Evolutionary conservation across 2,329 filamentous ascomycete genomes (phyloP), one percentile per base, ranked within the genome.

Genomic region (Teratosphaeriaceae sp.): DNA sequence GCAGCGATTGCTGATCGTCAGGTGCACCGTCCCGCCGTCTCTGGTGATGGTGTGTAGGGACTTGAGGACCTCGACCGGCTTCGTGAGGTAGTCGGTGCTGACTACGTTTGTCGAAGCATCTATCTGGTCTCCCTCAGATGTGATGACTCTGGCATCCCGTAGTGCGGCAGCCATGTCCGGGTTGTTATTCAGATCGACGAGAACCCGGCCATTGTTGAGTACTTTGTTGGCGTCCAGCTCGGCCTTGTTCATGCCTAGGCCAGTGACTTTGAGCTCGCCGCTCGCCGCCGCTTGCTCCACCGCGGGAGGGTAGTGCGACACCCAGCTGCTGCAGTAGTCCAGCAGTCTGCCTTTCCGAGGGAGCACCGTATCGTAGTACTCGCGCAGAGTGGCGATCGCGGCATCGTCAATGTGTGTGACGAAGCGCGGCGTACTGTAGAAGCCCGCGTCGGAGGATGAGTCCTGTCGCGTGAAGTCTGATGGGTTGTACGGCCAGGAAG

Each of bases 371-470:
- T 57, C 56, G 53, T 76, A 76, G 57, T 77, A 76, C 2, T 55
- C 47, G 19, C 63, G 59, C 2, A 77, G 53, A 0, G 63, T 58
- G 3, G 55, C 53, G 39, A 75, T 73, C 0, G 72, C 71, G 4
- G 65, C 60, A 31, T 73, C 69, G 49, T 76, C 73, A 50, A 76
- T 76, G 45, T 76, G 74, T 9, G 73, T 73, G 1, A 76, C 72
- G 47, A 75, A 72, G 13, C 72, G 65, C 1, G 73, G 68, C 15
- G 61, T 50, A 20, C 49, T 52, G 54, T 70, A 71, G 53, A 71
- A 71, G 3, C 50, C 38, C 1, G 51, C 22, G 45, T 70, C 67
- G 6, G 53, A 22, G 2, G 53, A 58, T 13, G 63, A 52, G 37
- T 71, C 68, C 35, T 62, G 57, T 18, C 67, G 59, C 4, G 48